phyloP scores from a whole-genome alignment of 1,139 yeast genomes.

The Nematodospora anomalae region DNA sequence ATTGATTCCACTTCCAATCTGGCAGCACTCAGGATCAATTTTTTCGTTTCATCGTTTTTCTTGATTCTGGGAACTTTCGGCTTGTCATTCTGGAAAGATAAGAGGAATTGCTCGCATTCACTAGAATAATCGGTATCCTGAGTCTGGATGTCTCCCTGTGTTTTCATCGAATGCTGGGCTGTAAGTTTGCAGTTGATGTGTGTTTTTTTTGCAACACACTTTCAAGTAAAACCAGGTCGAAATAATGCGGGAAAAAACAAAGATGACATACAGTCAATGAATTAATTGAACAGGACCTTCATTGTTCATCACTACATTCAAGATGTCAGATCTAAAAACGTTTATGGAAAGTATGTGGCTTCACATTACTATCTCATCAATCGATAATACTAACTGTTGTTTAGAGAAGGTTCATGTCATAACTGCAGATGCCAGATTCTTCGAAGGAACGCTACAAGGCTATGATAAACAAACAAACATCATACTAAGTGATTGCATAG shows the following conservation, averaged over 20 bases:
- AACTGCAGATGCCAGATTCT: conserved; percentile 80
- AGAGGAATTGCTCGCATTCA: conserved; percentile 16
- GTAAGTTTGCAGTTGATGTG: not conserved
- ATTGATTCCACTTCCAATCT: conserved; percentile 34
- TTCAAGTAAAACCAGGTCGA: not conserved
- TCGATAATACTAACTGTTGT: conserved; percentile 27
- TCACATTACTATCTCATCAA: not conserved
- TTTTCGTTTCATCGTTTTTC: not conserved
- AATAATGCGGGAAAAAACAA: no score
- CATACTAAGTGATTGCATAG: conserved; percentile 61
- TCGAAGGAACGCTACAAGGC: conserved; percentile 74
- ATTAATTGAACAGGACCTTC: no score
- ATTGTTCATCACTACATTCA: conserved; percentile 14
- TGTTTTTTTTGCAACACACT: conserved; percentile 16
- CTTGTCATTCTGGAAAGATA: conserved; percentile 5
- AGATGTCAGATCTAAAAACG: conserved; percentile 39
- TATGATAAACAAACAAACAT: conserved; percentile 81
- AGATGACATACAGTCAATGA: no score
- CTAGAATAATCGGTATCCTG: conserved; percentile 25
- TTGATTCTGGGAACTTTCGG: conserved; percentile 1
- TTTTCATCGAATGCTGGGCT: conserved; percentile 1
- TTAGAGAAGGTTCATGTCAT: conserved; percentile 64
- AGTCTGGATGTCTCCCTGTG: conserved; percentile 3
- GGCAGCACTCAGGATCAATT: conserved; percentile 31
- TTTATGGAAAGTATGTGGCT: conserved; percentile 41